These are phyloP conservation scores for Jaapia argillacea DNA, from an alignment of 768 basidiomycete genomes.

Conservation along the genomic window DNA sequence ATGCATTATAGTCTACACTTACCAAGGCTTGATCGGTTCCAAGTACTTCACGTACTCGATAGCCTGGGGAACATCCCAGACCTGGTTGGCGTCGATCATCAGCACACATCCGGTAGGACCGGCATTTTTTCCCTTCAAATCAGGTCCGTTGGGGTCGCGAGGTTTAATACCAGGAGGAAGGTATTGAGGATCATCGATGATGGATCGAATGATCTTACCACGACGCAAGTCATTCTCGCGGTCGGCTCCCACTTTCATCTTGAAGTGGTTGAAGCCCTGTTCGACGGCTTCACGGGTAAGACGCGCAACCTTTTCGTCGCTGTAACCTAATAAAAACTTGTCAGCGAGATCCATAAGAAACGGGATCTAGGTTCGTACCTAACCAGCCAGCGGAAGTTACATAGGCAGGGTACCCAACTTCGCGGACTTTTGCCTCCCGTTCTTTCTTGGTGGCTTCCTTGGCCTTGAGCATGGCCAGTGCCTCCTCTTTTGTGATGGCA, in stretches of 20 bases:
- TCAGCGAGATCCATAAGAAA: background rate
- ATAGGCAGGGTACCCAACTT: slow-evolving; percentile 87
- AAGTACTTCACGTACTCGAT: slow-evolving; percentile 84
- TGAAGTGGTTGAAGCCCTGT: slow-evolving; percentile 96
- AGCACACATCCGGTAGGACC: slow-evolving; percentile 90
- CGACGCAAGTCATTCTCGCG: slow-evolving; percentile 76
- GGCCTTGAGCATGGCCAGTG: slow-evolving; percentile 68
- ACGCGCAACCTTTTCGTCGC: slow-evolving; percentile 82
- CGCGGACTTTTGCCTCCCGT: slow-evolving; percentile 64
- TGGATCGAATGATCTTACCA: slow-evolving; percentile 81
- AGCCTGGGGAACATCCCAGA: slow-evolving; percentile 90
- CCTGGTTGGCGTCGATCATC: slow-evolving; percentile 97
- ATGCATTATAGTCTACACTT: slow-evolving; percentile 7
- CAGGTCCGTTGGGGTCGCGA: slow-evolving; percentile 51
- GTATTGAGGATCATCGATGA: slow-evolving; percentile 89
- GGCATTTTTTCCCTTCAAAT: slow-evolving; percentile 80
- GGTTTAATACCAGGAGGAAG: slow-evolving; percentile 39
- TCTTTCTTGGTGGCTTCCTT: slow-evolving; percentile 71
- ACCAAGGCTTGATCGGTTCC: slow-evolving; percentile 82
- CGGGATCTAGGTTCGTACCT: slow-evolving; percentile 26
- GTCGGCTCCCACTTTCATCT: slow-evolving; percentile 95
- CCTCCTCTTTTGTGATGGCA: slow-evolving; percentile 86
- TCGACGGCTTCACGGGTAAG: slow-evolving; percentile 81
- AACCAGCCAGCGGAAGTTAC: slow-evolving; percentile 93
- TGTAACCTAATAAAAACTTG: slow-evolving; percentile 53